These are phyloP conservation scores for Lunularia cruciata DNA, from an alignment of 225 moss, liverwort and hornwort genomes.

Conservation along the genomic window DNA sequence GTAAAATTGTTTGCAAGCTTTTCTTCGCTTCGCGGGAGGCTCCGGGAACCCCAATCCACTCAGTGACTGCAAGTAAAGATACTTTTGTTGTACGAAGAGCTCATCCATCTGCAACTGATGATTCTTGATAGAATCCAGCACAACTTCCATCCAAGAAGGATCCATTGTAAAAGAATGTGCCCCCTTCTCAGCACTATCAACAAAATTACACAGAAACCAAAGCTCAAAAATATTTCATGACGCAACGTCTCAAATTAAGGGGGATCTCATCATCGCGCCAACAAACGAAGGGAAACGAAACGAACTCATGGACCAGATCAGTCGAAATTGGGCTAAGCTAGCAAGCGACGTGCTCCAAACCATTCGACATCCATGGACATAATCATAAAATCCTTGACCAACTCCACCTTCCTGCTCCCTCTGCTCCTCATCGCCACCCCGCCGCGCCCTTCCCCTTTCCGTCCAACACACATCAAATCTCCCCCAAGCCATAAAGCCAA, in stretches of 20 bases:
- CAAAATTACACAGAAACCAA: not conserved
- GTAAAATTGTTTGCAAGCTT: not conserved
- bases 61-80: not conserved
- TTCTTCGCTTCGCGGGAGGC: constrained; percentile 6
- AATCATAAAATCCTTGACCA: not conserved
- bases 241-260: not conserved
- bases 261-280: too few relatives aligned
- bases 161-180: constrained; percentile 17
- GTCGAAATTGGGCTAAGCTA: not conserved
- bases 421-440: not conserved
- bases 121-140: constrained; percentile 25
- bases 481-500: not conserved
- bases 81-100: constrained; percentile 12
- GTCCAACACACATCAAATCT: not conserved
- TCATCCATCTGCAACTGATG: constrained; percentile 12
- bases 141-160: constrained; percentile 9
- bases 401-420: not conserved
- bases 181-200: not conserved
- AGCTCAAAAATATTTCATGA: not conserved
- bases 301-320: not conserved
- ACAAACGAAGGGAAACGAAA: too few relatives aligned
- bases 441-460: not conserved
- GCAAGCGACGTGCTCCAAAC: not conserved
- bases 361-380: not conserved
- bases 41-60: not conserved